Evolutionary conservation across 1,284 basidiomycete genomes (phyloP), one percentile per base, ranked within the genome.

Genomic region (Schizophyllum amplum): DNA sequence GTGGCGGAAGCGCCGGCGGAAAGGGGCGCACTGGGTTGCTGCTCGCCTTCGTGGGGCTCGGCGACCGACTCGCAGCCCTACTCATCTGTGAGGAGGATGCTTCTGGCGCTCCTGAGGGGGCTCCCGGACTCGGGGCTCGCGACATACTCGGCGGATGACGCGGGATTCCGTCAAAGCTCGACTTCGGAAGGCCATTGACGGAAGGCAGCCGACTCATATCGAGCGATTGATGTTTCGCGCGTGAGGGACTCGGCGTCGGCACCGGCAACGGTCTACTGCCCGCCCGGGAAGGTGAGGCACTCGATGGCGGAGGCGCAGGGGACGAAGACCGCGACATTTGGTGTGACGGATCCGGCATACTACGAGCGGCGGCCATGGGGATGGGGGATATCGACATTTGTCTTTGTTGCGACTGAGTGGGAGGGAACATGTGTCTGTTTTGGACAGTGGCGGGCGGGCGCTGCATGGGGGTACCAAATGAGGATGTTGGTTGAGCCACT

Each of bases 191-290:
- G 7, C 15, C 33, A 9, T 17, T 9, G 33, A 42, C 33, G 33
- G 13, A 13, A 17, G 48, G 52, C 52, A 57, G 55, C 0, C 59
- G 61, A 13, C 61, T 59, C 26, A 62, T 59, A 52, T 62, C 61
- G 15, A 62, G 20, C 1, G 61, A 62, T 1, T 62, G 61, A 22
- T 60, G 61, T 24, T 59, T 60, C 1, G 42, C 59, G 9, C 61
- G 57, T 11, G 59, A 47, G 22, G 55, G 50, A 21, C 33, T 52
- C 2, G 52, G 27, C 24, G 33, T 42, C 13, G 26, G 52, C 22
- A 54, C 25, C 33, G 54, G 55, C 13, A 59, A 57, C 22, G 59
- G 55, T 23, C 57, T 57, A 20, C 59, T 59, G 1, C 56, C 55
- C 27, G 61, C 59, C 22, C 60, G 59, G 17, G 61, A 59, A 11